A percentile compares a stretch with the other conserved stretches of the same genome.
These are phyloP conservation scores for Moniliophthora roreri DNA, from an alignment of 1,284 basidiomycete species.

Conservation along the genomic window DNA sequence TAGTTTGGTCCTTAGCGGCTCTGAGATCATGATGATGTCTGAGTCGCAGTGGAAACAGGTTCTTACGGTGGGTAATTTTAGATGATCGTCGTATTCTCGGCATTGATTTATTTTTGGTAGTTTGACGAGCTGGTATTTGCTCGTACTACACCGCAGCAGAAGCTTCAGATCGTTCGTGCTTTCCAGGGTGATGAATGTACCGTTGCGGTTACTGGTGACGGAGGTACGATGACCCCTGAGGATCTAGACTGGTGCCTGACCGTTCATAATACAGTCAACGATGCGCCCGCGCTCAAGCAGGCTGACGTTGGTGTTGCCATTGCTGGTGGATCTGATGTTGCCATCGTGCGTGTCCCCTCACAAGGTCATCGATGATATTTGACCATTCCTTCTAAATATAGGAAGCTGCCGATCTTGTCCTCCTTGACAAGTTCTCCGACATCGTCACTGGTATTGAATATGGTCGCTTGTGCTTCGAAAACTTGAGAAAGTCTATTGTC, in stretches of 20 bases:
- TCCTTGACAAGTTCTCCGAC: conserved; percentile 49
- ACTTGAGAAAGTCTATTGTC: conserved; percentile 57
- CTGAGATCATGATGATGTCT: conserved; percentile 48
- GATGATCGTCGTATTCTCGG: conserved; percentile 5
- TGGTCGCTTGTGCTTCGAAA: conserved; percentile 69
- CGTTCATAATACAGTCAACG: conserved; percentile 45
- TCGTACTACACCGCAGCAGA: conserved; percentile 73
- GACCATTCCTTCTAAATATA: conserved; percentile 14
- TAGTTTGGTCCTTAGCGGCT: conserved; percentile 50
- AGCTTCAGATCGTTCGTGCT: conserved; percentile 66
- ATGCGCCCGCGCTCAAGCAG: conserved; percentile 61
- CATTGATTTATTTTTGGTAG: conserved; percentile 21
- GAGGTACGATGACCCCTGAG: conserved; percentile 24
- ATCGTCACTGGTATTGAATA: conserved; percentile 53
- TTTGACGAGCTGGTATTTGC: conserved; percentile 76
- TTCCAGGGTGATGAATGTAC: conserved; percentile 52
- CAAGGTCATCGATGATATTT: background rate
- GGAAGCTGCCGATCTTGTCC: conserved; percentile 47
- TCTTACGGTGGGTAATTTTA: conserved; percentile 14
- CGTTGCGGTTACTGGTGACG: conserved; percentile 63
- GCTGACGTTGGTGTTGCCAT: conserved; percentile 59
- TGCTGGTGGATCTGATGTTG: conserved; percentile 51
- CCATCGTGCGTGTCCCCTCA: conserved; percentile 26
- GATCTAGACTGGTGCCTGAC: too few species aligned
- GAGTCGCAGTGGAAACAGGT: conserved; percentile 45